Evolutionary conservation across 2,329 filamentous ascomycete species (phyloP).

Genomic region (Cordyceps militaris): DNA sequence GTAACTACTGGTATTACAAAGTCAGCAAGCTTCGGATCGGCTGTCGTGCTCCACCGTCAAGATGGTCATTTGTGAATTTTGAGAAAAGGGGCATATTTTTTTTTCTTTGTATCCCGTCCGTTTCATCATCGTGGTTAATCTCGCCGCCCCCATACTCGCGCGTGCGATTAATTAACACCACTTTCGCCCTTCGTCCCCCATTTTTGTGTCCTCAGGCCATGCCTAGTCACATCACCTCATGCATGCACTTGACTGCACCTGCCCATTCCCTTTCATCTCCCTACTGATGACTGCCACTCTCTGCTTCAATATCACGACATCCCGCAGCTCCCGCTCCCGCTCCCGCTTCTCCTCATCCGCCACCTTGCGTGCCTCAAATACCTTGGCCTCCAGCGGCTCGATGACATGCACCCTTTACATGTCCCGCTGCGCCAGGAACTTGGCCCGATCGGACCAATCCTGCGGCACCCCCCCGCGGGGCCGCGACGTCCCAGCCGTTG

Average conservation of each 20-base stretch:
- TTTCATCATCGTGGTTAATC: not conserved
- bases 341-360: not conserved
- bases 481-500: not conserved
- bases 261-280: not conserved
- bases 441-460: no score
- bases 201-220: not conserved
- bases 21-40: not conserved
- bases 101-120: not conserved
- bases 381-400: not conserved
- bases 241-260: not conserved
- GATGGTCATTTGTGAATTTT: not conserved
- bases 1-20: no score
- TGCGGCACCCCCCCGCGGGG: no score
- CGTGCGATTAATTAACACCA: not conserved
- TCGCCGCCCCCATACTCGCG: not conserved
- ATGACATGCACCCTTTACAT: not conserved
- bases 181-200: not conserved
- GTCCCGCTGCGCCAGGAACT: no score
- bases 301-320: not conserved
- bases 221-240: not conserved
- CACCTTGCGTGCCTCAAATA: no score
- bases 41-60: not conserved
- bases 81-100: not conserved
- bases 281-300: not conserved
- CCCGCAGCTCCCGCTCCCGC: not conserved